phyloP scores from a whole-genome alignment of 2,329 filamentous ascomycete species.

The Alternaria consortialis region DNA sequence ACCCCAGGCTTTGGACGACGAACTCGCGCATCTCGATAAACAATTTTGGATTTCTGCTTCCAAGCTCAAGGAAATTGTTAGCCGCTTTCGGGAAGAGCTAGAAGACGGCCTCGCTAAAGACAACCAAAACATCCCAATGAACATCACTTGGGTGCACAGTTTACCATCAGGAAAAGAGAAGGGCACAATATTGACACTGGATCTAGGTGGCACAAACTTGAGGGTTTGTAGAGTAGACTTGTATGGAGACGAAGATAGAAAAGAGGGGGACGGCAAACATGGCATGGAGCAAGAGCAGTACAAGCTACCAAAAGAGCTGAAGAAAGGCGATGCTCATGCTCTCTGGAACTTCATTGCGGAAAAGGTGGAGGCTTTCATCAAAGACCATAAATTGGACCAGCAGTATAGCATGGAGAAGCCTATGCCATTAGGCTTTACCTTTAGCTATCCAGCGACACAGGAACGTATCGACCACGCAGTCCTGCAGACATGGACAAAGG shows the following conservation, averaged over 20 bases:
- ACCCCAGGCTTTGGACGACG: conserved; percentile 28
- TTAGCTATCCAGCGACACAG: conserved; percentile 93
- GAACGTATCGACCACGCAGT: conserved; percentile 93
- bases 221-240: conserved; percentile 93
- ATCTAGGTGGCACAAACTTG: conserved; percentile 96
- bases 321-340: conserved; percentile 82
- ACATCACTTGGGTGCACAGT: conserved; percentile 93
- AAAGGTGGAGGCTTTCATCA: conserved; percentile 88
- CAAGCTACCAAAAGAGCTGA: conserved; percentile 90
- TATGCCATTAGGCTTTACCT: conserved; percentile 90
- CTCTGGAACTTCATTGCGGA: conserved; percentile 96
- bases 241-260: conserved; percentile 77
- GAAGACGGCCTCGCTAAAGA: conserved; percentile 34
- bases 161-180: conserved; percentile 88
- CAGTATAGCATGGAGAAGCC: conserved; percentile 68
- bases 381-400: conserved; percentile 78
- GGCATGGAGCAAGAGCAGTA: conserved; percentile 93
- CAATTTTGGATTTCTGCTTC: conserved; percentile 34
- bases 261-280: conserved; percentile 71
- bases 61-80: conserved; percentile 36
- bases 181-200: conserved; percentile 86
- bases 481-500: conserved; percentile 96
- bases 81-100: conserved; percentile 35
- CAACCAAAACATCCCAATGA: conserved; percentile 73
- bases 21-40: conserved; percentile 31